A percentile compares a stretch with the other conserved stretches of the same genome.
These are phyloP conservation scores for Spergularia marina DNA, from an alignment of 148 eudicot genomes.

Conservation along the genomic window DNA sequence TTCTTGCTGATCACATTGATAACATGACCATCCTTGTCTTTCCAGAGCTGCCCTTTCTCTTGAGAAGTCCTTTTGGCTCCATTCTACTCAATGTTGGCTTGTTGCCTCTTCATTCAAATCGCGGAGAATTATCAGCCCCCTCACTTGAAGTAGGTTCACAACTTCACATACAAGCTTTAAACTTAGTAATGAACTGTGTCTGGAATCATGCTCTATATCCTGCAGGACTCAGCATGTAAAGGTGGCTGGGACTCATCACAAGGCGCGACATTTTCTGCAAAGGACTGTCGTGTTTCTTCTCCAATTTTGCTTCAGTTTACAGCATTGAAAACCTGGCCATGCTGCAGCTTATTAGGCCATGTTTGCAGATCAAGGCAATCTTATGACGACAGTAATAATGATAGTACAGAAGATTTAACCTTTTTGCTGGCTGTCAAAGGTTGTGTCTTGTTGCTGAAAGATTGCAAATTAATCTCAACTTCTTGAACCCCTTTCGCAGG, in stretches of 20 bases:
- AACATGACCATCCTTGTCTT: too few relatives aligned
- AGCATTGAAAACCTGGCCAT: conserved; percentile 29
- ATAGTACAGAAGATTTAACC: conserved; percentile 26
- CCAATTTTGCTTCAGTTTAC: conserved; percentile 18
- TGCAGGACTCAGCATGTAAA: conserved; percentile 4
- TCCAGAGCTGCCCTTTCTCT: too few relatives aligned
- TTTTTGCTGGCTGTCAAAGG: conserved; percentile 29
- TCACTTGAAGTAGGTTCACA: too few relatives aligned
- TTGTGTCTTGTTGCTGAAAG: conserved; percentile 39
- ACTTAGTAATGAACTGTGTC: too few relatives aligned
- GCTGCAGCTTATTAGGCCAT: background rate
- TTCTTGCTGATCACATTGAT: too few relatives aligned
- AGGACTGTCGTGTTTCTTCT: conserved; percentile 6
- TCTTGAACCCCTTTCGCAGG: conserved; percentile 32
- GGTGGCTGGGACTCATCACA: conserved; percentile 31
- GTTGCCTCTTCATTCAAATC: too few relatives aligned
- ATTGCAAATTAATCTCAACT: conserved; percentile 34
- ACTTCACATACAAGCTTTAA: too few relatives aligned
- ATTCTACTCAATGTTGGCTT: too few relatives aligned
- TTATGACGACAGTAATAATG: too few relatives aligned
- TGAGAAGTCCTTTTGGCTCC: too few relatives aligned
- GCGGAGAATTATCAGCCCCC: too few relatives aligned
- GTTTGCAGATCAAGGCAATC: background rate
- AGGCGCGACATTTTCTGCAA: conserved; percentile 3
- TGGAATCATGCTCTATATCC: too few relatives aligned